These are phyloP conservation scores for Phytophthora fragariaefolia DNA, from an alignment of 352 stramenopile genomes.

Conservation along the genomic window DNA sequence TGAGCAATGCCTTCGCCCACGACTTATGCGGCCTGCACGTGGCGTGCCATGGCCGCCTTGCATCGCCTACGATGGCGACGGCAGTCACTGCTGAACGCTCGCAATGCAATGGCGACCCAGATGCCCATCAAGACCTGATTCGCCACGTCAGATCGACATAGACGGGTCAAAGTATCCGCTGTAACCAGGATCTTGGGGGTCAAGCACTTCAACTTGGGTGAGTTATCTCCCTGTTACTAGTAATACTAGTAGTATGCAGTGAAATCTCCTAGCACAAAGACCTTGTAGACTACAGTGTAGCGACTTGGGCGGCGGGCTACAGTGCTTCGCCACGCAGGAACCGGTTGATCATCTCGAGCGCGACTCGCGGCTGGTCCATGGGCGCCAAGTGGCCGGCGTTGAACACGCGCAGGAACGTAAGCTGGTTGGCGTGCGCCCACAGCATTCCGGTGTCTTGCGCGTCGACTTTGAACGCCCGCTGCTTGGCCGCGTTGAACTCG, in stretches of 20 bases:
- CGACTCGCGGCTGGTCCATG: conserved; percentile 50
- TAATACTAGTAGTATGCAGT: too few relatives aligned
- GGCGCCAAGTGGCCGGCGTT: conserved; percentile 64
- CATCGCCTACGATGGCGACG: too few relatives aligned
- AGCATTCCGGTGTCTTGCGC: conserved; percentile 16
- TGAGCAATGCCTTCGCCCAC: neutral
- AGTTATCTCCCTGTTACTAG: neutral
- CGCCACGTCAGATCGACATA: conserved; percentile 24
- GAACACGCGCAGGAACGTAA: conserved; percentile 62
- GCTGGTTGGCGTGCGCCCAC: conserved; percentile 21
- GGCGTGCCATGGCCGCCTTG: neutral
- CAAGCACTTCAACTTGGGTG: conserved; percentile 14
- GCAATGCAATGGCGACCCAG: conserved; percentile 1
- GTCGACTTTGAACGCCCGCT: conserved; percentile 26
- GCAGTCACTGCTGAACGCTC: neutral
- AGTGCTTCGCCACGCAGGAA: conserved; percentile 52
- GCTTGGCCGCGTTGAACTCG: conserved; percentile 73
- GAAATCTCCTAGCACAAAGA: too few relatives aligned
- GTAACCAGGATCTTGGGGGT: conserved; percentile 22
- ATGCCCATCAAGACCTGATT: conserved; percentile 1
- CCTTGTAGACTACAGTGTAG: too few relatives aligned
- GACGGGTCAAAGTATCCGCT: conserved; percentile 18
- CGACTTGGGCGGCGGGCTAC: conserved; percentile 7
- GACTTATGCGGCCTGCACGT: neutral
- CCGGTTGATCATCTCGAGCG: conserved; percentile 61